Evolutionary conservation across 345 rosid species (phyloP), one percentile per base, ranked within the genome.

Genomic region (Eucalyptus pauciflora): DNA sequence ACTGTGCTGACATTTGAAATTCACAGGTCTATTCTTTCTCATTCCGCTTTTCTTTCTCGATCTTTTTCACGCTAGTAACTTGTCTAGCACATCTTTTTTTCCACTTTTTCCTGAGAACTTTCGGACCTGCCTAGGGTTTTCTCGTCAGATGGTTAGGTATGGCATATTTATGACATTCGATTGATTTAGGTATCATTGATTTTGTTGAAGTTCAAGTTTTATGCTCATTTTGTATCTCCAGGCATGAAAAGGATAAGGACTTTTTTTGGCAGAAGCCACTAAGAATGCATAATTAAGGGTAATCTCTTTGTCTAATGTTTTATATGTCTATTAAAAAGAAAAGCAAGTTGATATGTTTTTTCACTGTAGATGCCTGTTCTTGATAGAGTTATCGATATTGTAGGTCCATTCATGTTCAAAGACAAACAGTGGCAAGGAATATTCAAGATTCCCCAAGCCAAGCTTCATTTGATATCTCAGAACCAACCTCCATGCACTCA

Each of bases 1-100:
- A 67, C 79, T 31, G 22, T 31, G 37, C 43, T 91, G 96, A 97
- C 96, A 97, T 92, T 96, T 98, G 90, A 97, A 99, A 50, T 89
- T 97, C 89, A 97, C 96, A 88, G 99, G 96, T 92, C 94, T 97
- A 51, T 90, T 96, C 94, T 18, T 31, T 8, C 2, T 56, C 88
- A 52, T 43, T 87, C 88, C 6, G 14, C 18, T 58, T 22, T 56
- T 24, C 48, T 50, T 52, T 48, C 29, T 46, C 48, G 1, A 31
- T 37, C 81, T 71, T 71, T 33, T 9, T 71, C 81, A 71, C 25
- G 4, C 41, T 71, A 71, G 45, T 17, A 9, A 33, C 43, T 71
- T 71, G 81, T 71, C 46, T 33, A 15, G 5, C 5, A 3, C 45
- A 33, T 69, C 25, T 33, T 33, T 69, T 69, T 33, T 71, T 71